A percentile compares a stretch with the other conserved stretches of the same genome.
Conservation (phyloP, 352 stramenopile species). For the Pythium phragmiticola region DNA sequence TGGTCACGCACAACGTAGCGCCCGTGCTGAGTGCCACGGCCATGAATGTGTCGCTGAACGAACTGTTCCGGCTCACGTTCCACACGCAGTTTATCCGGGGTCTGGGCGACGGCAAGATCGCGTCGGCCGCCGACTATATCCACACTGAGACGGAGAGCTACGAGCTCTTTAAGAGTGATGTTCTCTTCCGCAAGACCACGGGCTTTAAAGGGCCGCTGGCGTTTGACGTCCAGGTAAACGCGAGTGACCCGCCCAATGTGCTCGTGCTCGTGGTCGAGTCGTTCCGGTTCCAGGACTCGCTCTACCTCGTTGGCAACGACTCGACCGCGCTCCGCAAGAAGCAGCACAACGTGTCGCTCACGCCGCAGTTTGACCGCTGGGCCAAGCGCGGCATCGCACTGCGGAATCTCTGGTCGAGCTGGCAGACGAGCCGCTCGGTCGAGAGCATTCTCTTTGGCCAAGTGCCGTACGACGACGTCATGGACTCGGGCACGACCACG, state of each 20-base stretch:
- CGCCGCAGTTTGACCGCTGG: slow-evolving; percentile 53
- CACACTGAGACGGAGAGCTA: slow-evolving; percentile 42
- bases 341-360: slow-evolving; percentile 43
- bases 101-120: slow-evolving; percentile 3
- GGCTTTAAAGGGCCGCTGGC: slow-evolving; percentile 44
- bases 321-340: slow-evolving; percentile 11
- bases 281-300: slow-evolving; percentile 55
- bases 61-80: slow-evolving; percentile 20
- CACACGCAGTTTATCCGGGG: slow-evolving; percentile 11
- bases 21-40: slow-evolving; percentile 8
- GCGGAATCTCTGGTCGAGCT: slow-evolving; percentile 61
- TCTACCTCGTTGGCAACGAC: slow-evolving; percentile 43
- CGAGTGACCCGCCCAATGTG: slow-evolving; percentile 43
- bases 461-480: slow-evolving; percentile 42
- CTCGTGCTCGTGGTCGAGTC: slow-evolving; percentile 57
- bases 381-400: slow-evolving; percentile 47
- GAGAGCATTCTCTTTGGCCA: slow-evolving; percentile 58
- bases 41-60: slow-evolving; percentile 23
- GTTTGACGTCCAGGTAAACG: slow-evolving; percentile 42
- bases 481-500: slow-evolving; percentile 37
- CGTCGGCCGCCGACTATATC: slow-evolving; percentile 27
- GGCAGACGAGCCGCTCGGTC: slow-evolving; percentile 52
- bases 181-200: slow-evolving; percentile 35
- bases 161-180: slow-evolving; percentile 34
- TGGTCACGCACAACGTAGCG: slow-evolving; percentile 7